Conservation (phyloP, 2,329 filamentous ascomycete genomes). For the Colletotrichum sp. region DNA sequence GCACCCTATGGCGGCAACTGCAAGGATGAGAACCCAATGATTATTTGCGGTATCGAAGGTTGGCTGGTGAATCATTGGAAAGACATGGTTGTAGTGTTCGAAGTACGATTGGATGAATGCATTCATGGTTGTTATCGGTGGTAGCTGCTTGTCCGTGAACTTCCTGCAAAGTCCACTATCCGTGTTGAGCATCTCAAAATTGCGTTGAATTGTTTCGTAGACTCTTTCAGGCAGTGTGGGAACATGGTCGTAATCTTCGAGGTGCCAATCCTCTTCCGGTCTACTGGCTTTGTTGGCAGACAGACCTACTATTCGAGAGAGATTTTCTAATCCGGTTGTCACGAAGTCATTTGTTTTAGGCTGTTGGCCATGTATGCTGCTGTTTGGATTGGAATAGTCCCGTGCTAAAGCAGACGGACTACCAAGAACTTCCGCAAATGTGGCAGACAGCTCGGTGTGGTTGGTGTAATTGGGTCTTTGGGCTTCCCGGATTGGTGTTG, state of each 20-base stretch:
- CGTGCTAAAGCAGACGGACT: neutral
- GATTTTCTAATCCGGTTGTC: neutral
- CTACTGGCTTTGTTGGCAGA: neutral
- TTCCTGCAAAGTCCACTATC: neutral
- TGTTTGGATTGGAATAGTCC: neutral
- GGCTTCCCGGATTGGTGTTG: neutral
- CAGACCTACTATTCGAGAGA: neutral
- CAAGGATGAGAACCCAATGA: neutral
- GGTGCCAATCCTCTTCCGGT: neutral
- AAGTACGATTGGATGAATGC: neutral
- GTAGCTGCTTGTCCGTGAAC: neutral
- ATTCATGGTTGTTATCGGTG: neutral
- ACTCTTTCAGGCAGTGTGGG: neutral
- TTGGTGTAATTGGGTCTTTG: neutral
- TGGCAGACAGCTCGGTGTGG: neutral
- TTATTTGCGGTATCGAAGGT: neutral
- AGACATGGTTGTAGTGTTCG: neutral
- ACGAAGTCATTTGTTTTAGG: neutral
- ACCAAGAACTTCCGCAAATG: neutral
- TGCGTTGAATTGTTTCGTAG: accelerated
- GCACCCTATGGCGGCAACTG: neutral
- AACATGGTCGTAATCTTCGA: neutral
- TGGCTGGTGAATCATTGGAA: neutral
- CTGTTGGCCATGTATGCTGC: neutral
- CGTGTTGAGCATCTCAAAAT: neutral